Evolutionary conservation across 148 eudicot species (phyloP), one percentile per base, ranked within the genome.

Genomic region (Silene latifolia): DNA sequence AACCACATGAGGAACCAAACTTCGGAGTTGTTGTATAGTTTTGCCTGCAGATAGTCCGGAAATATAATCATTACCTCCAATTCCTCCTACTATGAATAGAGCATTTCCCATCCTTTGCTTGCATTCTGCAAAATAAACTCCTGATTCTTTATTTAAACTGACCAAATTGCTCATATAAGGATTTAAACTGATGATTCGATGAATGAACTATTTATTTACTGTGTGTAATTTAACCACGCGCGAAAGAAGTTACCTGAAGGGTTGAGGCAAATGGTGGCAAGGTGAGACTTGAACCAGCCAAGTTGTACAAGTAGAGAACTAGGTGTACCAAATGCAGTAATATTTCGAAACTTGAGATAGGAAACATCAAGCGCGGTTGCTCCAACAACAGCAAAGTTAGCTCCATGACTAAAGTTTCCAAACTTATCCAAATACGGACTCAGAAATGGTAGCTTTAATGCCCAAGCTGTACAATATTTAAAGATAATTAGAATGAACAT

Each of bases 21-120:
- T 19, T 27, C 58, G 65, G 8, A 78, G 47, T 2, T 69, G 74
- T 67, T 80, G 71, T 3, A 66, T 17, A 1, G 63, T 44, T 60
- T 62, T 76, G 5, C 81, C 81, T 61, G 68, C 61, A 4, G 48
- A 63, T n/a, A 67, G 25, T 3, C 80, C 83, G 24, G 63, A 32
- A 54, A 78, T 78, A 32, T 72, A 80, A 69, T 87, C 89, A 35
- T 85, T 87, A 8, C 87, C 87, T 17, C 89, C 89, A 4, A 82
- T 79, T 74, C 77, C 88, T 78, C 88, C 89, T 58, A 80, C 56
- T 5, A 87, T 44, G 53, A 87, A 73, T 11, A 87, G 71, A 1
- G 87, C 74, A 3, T 75, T 82, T 61, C 42, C 19, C 5, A 87
- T 76, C 56, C 73, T 74, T 20, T 20, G 3, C 19, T 69, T 69